Percentiles rank a stretch among this genome's conserved stretches.
These are phyloP conservation scores for Candida schatavii DNA, from an alignment of 805 yeast species.

Conservation along the genomic window DNA sequence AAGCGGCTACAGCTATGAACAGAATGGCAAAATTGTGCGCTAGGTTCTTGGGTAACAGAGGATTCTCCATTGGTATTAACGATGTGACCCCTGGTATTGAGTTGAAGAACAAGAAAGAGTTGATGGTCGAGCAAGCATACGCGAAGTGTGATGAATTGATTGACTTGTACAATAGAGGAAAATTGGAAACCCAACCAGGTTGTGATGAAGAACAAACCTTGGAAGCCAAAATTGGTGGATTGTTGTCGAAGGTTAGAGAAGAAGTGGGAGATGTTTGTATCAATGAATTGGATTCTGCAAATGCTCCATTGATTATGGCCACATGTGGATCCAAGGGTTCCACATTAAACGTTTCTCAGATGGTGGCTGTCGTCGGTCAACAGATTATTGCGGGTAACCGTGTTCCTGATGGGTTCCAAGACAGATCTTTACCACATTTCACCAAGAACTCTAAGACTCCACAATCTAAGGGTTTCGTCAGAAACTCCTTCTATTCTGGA, in stretches of 20 bases:
- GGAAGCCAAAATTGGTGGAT: slow-evolving; percentile 96
- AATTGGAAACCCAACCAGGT: slow-evolving; percentile 97
- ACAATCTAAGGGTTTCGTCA: slow-evolving; percentile 94
- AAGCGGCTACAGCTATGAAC: slow-evolving; percentile 95
- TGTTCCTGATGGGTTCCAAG: slow-evolving; percentile 99
- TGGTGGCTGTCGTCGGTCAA: slow-evolving; percentile 99
- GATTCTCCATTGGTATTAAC: slow-evolving; percentile 94
- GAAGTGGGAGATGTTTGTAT: slow-evolving; percentile 99
- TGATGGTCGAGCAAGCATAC: slow-evolving; percentile 87
- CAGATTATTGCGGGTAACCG: slow-evolving; percentile 98
- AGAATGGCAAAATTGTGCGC: slow-evolving; percentile 99
- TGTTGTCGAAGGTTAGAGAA: slow-evolving; percentile 95
- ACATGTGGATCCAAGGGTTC: slow-evolving; percentile 99
- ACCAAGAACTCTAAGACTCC: slow-evolving; percentile 95
- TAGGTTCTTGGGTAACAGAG: slow-evolving; percentile 88
- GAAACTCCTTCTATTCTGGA: slow-evolving; percentile 93
- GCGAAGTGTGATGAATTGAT: slow-evolving; percentile 89
- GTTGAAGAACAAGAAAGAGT: slow-evolving; percentile 74
- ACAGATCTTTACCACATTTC: slow-evolving; percentile 96
- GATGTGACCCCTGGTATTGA: slow-evolving; percentile 93
- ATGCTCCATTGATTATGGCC: slow-evolving; percentile 98
- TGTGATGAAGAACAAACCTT: slow-evolving; percentile 98
- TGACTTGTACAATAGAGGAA: slow-evolving; percentile 72
- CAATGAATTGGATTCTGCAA: slow-evolving; percentile 79
- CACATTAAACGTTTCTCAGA: slow-evolving; percentile 94